Evolutionary conservation across 176 grass and related monocot species (phyloP), one percentile per base, ranked within the genome.

Genomic region (Lolium rigidum): DNA sequence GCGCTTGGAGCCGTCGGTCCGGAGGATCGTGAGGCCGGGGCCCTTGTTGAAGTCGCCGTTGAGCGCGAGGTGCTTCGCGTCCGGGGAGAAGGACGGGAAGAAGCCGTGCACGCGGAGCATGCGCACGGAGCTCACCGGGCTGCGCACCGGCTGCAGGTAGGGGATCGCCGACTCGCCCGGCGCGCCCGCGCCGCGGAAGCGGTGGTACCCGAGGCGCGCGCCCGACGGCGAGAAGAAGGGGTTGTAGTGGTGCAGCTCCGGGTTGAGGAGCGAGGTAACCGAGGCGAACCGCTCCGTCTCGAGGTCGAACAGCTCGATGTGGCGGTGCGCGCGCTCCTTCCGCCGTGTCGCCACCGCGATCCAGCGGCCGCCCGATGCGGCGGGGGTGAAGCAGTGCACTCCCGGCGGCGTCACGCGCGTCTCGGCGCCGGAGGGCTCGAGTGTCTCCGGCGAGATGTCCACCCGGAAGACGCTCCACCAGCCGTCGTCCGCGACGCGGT

Each of bases 401-500:
- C 91, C 95, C 21, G 86, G 84, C 5, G 95, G 93, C 51, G 95
- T 98, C 35, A 98, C 84, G 17, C 96, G 86, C 37, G 62, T 24
- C 55, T 82, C 82, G 48, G 71, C n/a, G 35, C 79, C 74, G 56
- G 58, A 31, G 31, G 83, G 82, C 38, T 88, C 44, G 57, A 92
- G 89, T 0, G 89, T 88, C 39, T 89, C 87, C 60, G 78, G 70
- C 22, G 89, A 84, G 3, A 98, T 14, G 76, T 91, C 90, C 16
- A 83, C 80, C 3, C 84, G 83, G 93, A 85, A 98, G 18, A 95
- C 76, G 82, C 95, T 98, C 95, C 95, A 98, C 95, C 95, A 98
- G 4, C 95, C 95, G 83, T 98, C 95, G 0, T 95, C 91, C 0
- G 91, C 93, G 68, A 89, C 92, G 52, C 90, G 81, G 86, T 98